These are phyloP conservation scores for Athelia psychrophila DNA, from an alignment of 1,284 basidiomycete genomes.

Conservation along the genomic window DNA sequence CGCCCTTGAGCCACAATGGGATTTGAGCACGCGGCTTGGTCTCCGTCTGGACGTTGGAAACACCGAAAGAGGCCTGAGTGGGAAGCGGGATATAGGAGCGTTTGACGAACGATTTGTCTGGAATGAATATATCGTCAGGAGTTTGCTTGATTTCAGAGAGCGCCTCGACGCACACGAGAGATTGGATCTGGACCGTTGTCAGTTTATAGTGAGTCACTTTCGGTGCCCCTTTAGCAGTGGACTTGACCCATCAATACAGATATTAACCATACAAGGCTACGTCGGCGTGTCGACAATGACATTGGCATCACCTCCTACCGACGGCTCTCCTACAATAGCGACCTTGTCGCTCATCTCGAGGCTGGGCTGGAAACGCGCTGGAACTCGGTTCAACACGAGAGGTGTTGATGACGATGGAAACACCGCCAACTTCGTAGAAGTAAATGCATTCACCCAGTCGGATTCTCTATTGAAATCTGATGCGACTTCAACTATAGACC, in stretches of 20 bases:
- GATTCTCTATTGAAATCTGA: constrained; percentile 6
- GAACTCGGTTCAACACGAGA: constrained; percentile 95
- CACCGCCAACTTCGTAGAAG: constrained; percentile 97
- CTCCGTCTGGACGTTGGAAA: constrained; percentile 49
- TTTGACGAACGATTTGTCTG: constrained; percentile 86
- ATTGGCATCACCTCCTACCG: constrained; percentile 69
- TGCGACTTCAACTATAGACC: constrained; percentile 50
- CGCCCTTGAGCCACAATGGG: constrained; percentile 79
- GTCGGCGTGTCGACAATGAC: constrained; percentile 73
- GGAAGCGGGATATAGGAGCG: constrained; percentile 52
- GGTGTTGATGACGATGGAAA: constrained; percentile 98
- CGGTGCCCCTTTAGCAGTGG: constrained; percentile 19
- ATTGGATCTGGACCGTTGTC: constrained; percentile 69
- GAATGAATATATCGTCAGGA: constrained; percentile 83
- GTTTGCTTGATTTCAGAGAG: constrained; percentile 79
- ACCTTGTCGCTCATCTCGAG: constrained; percentile 82
- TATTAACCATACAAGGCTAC: constrained; percentile 94
- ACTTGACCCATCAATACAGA: constrained; percentile 34
- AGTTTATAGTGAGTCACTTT: constrained; percentile 71
- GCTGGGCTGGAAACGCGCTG: constrained; percentile 92
- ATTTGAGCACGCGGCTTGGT: constrained; percentile 81
- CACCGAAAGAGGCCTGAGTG: constrained; percentile 35
- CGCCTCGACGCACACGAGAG: constrained; percentile 68
- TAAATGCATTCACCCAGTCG: constrained; percentile 26
- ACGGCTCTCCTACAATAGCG: constrained; percentile 62